Percentiles rank a stretch among this genome's conserved stretches.
These are phyloP conservation scores for Mycena polygramma DNA, from an alignment of 768 basidiomycete species.

Conservation along the genomic window DNA sequence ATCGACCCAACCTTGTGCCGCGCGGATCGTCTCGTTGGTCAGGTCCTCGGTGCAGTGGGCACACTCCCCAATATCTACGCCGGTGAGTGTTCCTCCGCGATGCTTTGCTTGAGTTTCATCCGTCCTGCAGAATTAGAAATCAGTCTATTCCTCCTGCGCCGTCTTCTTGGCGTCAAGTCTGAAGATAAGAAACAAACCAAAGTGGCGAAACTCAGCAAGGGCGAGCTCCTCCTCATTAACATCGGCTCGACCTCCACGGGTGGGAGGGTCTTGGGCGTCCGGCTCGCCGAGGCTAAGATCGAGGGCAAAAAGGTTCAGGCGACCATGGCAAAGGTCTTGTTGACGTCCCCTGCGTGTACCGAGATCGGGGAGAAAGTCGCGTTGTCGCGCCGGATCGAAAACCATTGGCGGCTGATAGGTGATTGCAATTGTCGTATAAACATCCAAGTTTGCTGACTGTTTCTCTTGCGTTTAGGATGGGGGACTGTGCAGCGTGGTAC, in stretches of 20 bases:
- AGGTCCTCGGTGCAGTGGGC: constrained; percentile 94
- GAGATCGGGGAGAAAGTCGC: constrained; percentile 99
- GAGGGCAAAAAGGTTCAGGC: neutral
- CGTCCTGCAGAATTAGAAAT: constrained; percentile 82
- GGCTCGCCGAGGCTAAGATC: constrained; percentile 68
- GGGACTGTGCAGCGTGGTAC: too few species aligned
- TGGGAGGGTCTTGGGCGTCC: constrained; percentile 93
- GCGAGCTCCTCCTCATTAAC: constrained; percentile 94
- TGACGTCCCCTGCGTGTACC: constrained; percentile 95
- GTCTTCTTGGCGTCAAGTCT: constrained; percentile 95
- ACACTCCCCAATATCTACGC: constrained; percentile 95
- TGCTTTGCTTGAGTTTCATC: neutral
- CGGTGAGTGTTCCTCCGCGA: constrained; percentile 56
- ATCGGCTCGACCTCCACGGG: constrained; percentile 98
- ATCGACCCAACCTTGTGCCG: constrained; percentile 97
- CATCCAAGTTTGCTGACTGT: too few species aligned
- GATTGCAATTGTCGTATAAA: constrained; percentile 47
- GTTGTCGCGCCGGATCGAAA: constrained; percentile 92
- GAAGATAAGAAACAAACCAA: constrained; percentile 99
- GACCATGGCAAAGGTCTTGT: constrained; percentile 85
- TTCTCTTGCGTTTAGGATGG: too few species aligned
- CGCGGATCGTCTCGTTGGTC: constrained; percentile 96
- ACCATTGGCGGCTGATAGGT: constrained; percentile 98
- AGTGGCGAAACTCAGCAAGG: constrained; percentile 90
- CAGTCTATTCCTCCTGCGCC: constrained; percentile 92